Evolutionary conservation across 2,329 filamentous ascomycete species (phyloP).

Genomic region (Fusarium decemcellulare): DNA sequence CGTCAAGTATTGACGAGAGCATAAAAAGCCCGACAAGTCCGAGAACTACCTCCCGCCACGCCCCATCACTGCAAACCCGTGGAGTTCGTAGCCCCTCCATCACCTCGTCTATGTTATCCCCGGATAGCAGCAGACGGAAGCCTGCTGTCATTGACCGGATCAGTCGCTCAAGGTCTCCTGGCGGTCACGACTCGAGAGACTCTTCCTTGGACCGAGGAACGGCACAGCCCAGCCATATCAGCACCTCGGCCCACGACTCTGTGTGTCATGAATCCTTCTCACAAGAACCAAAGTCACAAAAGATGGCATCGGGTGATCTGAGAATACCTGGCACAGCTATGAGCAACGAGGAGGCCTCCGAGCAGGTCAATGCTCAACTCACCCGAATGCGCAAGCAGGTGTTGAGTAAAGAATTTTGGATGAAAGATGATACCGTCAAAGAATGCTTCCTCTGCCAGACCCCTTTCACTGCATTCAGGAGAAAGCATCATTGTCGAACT

Average conservation of each 20-base stretch:
- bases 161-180: conserved; percentile 60
- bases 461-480: conserved; percentile 91
- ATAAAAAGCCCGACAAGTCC: conserved; percentile 64
- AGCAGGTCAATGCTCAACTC: conserved; percentile 72
- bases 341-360: conserved; percentile 68
- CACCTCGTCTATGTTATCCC: conserved; percentile 53
- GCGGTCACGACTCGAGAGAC: conserved; percentile 65
- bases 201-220: conserved; percentile 72
- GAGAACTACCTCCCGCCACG: conserved; percentile 51
- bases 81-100: conserved; percentile 53
- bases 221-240: conserved; percentile 70
- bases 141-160: conserved; percentile 71
- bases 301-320: conserved; percentile 61
- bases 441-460: conserved; percentile 95
- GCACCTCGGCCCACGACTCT: conserved; percentile 70
- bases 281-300: conserved; percentile 61
- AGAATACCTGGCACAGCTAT: conserved; percentile 70
- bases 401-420: conserved; percentile 97
- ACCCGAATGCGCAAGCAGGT: conserved; percentile 88
- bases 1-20: conserved; percentile 61
- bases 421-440: conserved; percentile 98
- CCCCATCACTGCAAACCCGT: conserved; percentile 54
- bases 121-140: conserved; percentile 58
- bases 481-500: conserved; percentile 95
- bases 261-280: conserved; percentile 71